These are phyloP conservation scores for Ustilago loliicola DNA, from an alignment of 1,284 basidiomycete genomes.

Conservation along the genomic window DNA sequence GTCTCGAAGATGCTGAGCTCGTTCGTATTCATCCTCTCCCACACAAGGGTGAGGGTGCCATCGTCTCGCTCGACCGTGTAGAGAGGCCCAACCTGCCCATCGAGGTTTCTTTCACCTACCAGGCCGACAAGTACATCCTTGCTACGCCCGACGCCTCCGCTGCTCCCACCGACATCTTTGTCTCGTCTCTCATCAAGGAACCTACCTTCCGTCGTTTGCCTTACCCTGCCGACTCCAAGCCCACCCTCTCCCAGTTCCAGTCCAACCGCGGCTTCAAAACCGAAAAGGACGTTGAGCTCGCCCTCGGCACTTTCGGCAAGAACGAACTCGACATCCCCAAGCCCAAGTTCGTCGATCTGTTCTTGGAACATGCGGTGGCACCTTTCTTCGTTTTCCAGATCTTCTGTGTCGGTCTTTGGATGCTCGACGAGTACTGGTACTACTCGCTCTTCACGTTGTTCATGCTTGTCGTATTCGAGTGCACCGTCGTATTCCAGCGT, in stretches of 20 bases:
- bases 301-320: slow-evolving; percentile 64
- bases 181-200: slow-evolving; percentile 70
- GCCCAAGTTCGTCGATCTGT: slow-evolving; percentile 68
- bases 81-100: slow-evolving; percentile 62
- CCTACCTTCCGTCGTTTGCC: slow-evolving; percentile 85
- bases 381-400: slow-evolving; percentile 71
- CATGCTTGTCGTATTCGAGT: slow-evolving; percentile 69
- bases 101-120: slow-evolving; percentile 92
- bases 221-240: slow-evolving; percentile 85
- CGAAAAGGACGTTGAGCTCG: slow-evolving; percentile 60
- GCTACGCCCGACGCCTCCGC: slow-evolving; percentile 72
- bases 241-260: slow-evolving; percentile 80
- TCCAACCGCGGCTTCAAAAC: slow-evolving; percentile 73
- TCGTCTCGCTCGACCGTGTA: slow-evolving; percentile 80
- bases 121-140: slow-evolving; percentile 92
- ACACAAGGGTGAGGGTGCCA: slow-evolving; percentile 91
- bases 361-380: slow-evolving; percentile 69
- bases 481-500: slow-evolving; percentile 69
- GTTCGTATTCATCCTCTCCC: slow-evolving; percentile 86
- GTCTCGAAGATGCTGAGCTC: slow-evolving; percentile 80
- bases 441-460: slow-evolving; percentile 70
- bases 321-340: slow-evolving; percentile 68
- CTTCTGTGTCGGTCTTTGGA: slow-evolving; percentile 70
- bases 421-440: slow-evolving; percentile 70
- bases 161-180: slow-evolving; percentile 57